Evolutionary conservation across 2,329 filamentous ascomycete species (phyloP), one percentile per base, ranked within the genome.

Genomic region (Ascosphaera acerosa): DNA sequence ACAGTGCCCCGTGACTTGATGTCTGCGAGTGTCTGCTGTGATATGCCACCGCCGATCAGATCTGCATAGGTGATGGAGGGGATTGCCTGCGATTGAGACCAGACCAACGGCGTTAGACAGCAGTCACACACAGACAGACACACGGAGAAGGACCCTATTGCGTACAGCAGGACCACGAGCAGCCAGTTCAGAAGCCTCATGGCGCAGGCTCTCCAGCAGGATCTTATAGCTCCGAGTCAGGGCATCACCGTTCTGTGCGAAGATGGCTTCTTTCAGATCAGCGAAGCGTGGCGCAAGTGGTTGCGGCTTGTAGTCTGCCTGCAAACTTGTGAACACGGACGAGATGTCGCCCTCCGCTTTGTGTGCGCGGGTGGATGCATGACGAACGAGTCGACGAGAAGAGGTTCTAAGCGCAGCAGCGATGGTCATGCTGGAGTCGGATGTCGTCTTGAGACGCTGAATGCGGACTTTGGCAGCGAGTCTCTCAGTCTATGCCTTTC

Each of bases 1-100:
- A 64, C 63, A 0, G 59, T 63, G 6, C 72, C 73, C 1, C 70
- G 57, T 39, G 68, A 66, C 17, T 16, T 19, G 18, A 76, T 61
- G 36, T 70, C 66, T 1, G 51, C 54, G 22, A 53, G 32, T 10
- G 47, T 42, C 1, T 43, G 34, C 3, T 49, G 42, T 1, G 51
- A 40, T 4, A 55, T 39, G 4, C 43, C 48, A 7, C 51, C 48
- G 16, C 48, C 42, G 2, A 49, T 35, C n/a, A 59, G 35, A 32
- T 59, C 50, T 4, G 40, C 34, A 34, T 52, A 58, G 3, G 51
- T 40, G 16, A 59, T 44, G 6, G 52, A 51, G 1, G 55, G 55
- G 18, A 59, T 53, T 17, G 55, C 47, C 48, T 52, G 33, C 4
- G 33, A 34, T 29, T 2, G 10, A 10, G 14, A 3, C 12, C 14